phyloP scores from a whole-genome alignment of 2,329 filamentous ascomycete species.

The Thelonectria discophora region DNA sequence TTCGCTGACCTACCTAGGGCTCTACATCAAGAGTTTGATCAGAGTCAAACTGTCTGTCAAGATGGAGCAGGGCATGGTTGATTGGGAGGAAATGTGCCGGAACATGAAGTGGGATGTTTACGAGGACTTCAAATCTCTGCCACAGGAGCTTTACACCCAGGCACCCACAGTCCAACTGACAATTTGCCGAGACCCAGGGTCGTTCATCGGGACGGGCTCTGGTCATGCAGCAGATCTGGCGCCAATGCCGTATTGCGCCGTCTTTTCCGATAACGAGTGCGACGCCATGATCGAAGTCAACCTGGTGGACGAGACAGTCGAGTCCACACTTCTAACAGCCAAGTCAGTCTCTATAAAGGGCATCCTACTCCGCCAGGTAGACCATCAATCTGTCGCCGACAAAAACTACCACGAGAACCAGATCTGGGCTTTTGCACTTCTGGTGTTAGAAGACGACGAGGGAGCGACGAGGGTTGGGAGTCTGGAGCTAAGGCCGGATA shows the following conservation, averaged over 20 bases:
- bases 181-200: neutral
- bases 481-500: slow-evolving; percentile 18
- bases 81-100: slow-evolving; percentile 19
- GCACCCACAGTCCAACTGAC: slow-evolving; percentile 6
- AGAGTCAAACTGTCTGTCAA: neutral
- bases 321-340: neutral
- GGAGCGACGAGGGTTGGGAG: slow-evolving; percentile 18
- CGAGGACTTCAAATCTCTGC: slow-evolving; percentile 6
- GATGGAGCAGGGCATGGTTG: neutral
- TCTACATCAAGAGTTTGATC: neutral
- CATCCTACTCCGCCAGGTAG: slow-evolving; percentile 17
- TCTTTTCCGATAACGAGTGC: slow-evolving; percentile 14
- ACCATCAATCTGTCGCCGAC: too few species aligned
- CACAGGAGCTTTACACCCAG: slow-evolving; percentile 15
- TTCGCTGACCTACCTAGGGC: neutral
- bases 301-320: slow-evolving; percentile 5
- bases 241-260: slow-evolving; percentile 9
- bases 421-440: slow-evolving; percentile 16
- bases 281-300: slow-evolving; percentile 19
- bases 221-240: slow-evolving; percentile 7
- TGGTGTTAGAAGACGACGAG: slow-evolving; percentile 4
- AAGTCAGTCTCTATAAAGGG: slow-evolving; percentile 3
- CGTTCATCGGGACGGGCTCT: neutral
- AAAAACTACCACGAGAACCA: neutral
- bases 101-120: slow-evolving; percentile 14